Conservation (phyloP, 805 yeast genomes). For the Helenozyma rhizophorensis region DNA sequence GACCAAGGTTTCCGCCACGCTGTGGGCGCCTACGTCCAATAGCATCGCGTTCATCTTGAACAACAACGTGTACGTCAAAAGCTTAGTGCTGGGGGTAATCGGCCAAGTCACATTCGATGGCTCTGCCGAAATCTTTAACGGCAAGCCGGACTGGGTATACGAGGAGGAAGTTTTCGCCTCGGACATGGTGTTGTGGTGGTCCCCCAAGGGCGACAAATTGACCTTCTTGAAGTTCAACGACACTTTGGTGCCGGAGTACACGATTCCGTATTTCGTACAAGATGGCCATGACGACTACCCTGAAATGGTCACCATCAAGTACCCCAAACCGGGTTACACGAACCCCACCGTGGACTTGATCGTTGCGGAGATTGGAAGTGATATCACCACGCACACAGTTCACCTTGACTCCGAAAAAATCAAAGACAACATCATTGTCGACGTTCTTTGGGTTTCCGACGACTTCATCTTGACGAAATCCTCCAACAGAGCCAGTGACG, state of each 20-base stretch:
- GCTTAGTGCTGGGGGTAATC: conserved; percentile 22
- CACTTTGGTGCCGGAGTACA: conserved; percentile 64
- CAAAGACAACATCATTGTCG: conserved; percentile 46
- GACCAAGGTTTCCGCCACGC: conserved; percentile 32
- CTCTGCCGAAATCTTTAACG: conserved; percentile 67
- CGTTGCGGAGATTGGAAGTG: conserved; percentile 11
- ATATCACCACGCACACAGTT: conserved; percentile 7
- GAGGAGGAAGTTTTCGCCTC: conserved; percentile 82
- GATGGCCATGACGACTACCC: conserved; percentile 34
- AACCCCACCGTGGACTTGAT: conserved; percentile 59
- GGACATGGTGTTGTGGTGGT: conserved; percentile 83
- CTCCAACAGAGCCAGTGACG: conserved; percentile 59
- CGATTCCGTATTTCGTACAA: conserved; percentile 72
- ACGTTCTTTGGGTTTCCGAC: conserved; percentile 54
- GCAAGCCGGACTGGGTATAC: conserved; percentile 92
- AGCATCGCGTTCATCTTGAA: conserved; percentile 62
- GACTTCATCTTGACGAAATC: conserved; percentile 51
- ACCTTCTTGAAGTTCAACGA: conserved; percentile 70
- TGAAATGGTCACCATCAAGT: conserved; percentile 53
- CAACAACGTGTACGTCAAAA: conserved; percentile 63
- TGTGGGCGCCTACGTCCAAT: conserved; percentile 72
- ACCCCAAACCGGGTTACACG: conserved; percentile 79
- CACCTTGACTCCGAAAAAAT: conserved; percentile 7
- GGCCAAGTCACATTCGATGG: conserved; percentile 68
- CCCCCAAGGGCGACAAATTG: conserved; percentile 63